Conservation (phyloP, 2,329 filamentous ascomycete species). For the Talaromyces sp. region DNA sequence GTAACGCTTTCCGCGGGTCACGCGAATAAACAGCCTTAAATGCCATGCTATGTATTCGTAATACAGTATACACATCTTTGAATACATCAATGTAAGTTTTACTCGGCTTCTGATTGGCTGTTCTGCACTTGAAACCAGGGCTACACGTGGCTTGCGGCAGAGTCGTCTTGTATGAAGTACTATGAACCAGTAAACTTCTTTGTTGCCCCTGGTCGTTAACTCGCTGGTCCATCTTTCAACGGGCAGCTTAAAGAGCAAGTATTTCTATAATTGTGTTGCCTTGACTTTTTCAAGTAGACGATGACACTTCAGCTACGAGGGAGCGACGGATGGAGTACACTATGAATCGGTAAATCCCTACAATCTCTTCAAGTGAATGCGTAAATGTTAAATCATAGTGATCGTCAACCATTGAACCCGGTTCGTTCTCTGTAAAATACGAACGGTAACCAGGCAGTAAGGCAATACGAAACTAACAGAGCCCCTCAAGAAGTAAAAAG, state of each 20-base stretch:
- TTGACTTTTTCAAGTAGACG: background rate
- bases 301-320: background rate
- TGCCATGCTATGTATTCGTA: background rate
- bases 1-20: background rate
- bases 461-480: constrained; percentile 4
- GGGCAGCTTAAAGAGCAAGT: background rate
- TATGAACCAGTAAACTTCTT: constrained; percentile 1
- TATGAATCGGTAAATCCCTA: too few species aligned
- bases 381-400: background rate
- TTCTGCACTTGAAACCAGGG: background rate
- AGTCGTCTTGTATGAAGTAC: background rate
- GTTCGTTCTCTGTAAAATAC: constrained; percentile 1
- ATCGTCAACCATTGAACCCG: background rate
- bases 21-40: background rate
- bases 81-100: constrained; percentile 20
- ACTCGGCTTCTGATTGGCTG: constrained; percentile 21
- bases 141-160: constrained; percentile 9
- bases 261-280: background rate
- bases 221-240: background rate
- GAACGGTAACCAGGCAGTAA: background rate
- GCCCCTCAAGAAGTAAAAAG: constrained; percentile 4
- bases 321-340: background rate
- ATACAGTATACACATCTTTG: background rate
- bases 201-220: background rate
- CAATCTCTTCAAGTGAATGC: background rate